Evolutionary conservation across 495 filamentous ascomycete species (phyloP), one percentile per base, ranked within the genome.

Genomic region (Aspergillus panamensis): DNA sequence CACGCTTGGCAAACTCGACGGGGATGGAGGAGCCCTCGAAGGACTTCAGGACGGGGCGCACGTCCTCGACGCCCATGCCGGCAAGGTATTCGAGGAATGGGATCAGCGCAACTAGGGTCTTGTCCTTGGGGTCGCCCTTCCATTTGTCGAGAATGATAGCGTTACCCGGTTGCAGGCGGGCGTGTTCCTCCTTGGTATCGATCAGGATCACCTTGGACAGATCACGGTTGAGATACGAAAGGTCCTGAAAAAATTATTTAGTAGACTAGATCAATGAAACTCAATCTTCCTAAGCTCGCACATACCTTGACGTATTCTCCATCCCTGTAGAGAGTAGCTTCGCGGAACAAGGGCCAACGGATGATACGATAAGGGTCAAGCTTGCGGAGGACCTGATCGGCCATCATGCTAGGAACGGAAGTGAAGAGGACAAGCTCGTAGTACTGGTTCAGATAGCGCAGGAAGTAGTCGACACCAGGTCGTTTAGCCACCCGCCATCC

Each of bases 341-440:
- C 94, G 47, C 95, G 82, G 77, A 91, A 96, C 25, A 98, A 77
- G 3, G 92, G 92, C 88, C 89, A 97, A 77, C 93, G 89, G 71
- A 97, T 89, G 72, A 97, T 90, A 48, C 87, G 90, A 75, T 87
- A 97, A n/a, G 92, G 94, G 69, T 97, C 94, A 39, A 98, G 80
- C 73, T 98, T 98, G 48, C 89, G 83, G 61, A 96, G 86, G 20
- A 98, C 80, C 14, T 91, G 90, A 55, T 96, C 92, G 9, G 84
- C 94, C 60, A 87, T 87, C 67, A 84, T 84, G 62, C 83, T 88
- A 5, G 91, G 89, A 14, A 91, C 84, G 55, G 80, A 90, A 29
- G 95, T 97, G 77, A 96, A 98, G 45, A 98, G 82, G 37, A 97
- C 95, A 20, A 98, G 80, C 70, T 98, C 94, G 72, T 96, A 98